Conservation (phyloP, 1,284 basidiomycete genomes). For the Quambalaria eucalypti region DNA sequence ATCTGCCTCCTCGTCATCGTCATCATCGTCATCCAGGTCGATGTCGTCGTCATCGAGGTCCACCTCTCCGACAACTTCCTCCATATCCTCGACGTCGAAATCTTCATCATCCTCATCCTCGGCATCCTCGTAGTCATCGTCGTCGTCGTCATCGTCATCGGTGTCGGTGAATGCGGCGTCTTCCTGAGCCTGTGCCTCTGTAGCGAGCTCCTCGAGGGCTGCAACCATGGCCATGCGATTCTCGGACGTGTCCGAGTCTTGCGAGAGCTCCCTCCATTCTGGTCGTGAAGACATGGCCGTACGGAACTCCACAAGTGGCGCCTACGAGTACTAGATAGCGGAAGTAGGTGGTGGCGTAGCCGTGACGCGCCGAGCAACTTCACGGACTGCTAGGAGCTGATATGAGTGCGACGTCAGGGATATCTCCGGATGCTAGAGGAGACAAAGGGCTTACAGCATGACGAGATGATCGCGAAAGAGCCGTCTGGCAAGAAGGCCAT, state of each 20-base stretch:
- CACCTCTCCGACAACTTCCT: constrained; percentile 7
- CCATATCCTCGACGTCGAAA: constrained; percentile 5
- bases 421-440: too few species aligned
- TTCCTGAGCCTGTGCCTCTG: background rate
- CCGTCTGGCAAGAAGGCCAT: too few species aligned
- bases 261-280: background rate
- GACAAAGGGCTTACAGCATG: too few species aligned
- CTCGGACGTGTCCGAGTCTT: background rate
- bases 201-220: background rate
- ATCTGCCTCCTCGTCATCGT: constrained; percentile 11
- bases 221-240: background rate
- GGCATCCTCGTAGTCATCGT: constrained; percentile 5
- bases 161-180: background rate
- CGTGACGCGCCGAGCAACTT: too few species aligned
- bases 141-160: background rate
- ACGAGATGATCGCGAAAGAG: too few species aligned
- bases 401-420: too few species aligned
- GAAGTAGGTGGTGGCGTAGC: too few species aligned
- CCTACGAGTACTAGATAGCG: too few species aligned
- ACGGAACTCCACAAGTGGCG: too few species aligned
- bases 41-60: constrained; percentile 13
- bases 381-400: too few species aligned
- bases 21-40: constrained; percentile 5
- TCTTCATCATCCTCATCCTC: constrained; percentile 7
- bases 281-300: too few species aligned